Percentiles rank a stretch among this genome's conserved stretches.
phyloP scores from a whole-genome alignment of 2,329 filamentous ascomycete genomes.

The Cordyceps militaris region DNA sequence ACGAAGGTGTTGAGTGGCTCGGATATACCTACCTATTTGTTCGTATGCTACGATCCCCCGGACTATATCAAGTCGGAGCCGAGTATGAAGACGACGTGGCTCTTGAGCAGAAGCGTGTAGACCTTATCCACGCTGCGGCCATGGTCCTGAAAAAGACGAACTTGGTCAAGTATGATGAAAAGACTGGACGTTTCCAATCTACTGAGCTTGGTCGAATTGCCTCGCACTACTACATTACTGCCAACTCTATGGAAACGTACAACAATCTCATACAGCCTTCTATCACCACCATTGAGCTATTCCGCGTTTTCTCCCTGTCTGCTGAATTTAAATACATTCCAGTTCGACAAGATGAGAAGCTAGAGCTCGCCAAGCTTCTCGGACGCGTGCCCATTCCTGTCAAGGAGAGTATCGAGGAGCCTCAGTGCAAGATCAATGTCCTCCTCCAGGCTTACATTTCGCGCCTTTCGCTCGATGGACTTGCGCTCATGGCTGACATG shows the following conservation, averaged over 20 bases:
- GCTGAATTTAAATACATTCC: slow-evolving; percentile 99
- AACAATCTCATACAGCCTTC: slow-evolving; percentile 91
- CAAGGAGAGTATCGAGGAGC: slow-evolving; percentile 95
- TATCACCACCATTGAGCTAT: slow-evolving; percentile 89
- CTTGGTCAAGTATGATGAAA: slow-evolving; percentile 92
- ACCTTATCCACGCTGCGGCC: slow-evolving; percentile 90
- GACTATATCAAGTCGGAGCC: slow-evolving; percentile 88
- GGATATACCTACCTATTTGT: slow-evolving; percentile 98
- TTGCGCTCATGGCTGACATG: slow-evolving; percentile 96
- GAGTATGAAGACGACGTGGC: slow-evolving; percentile 92
- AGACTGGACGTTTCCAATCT: slow-evolving; percentile 76
- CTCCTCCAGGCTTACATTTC: slow-evolving; percentile 95
- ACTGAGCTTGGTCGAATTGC: slow-evolving; percentile 94
- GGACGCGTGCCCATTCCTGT: slow-evolving; percentile 89
- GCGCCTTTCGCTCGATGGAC: slow-evolving; percentile 82
- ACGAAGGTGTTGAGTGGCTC: slow-evolving; percentile 98
- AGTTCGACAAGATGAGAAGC: slow-evolving; percentile 93
- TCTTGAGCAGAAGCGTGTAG: slow-evolving; percentile 94
- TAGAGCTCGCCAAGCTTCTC: slow-evolving; percentile 88
- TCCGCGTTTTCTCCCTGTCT: slow-evolving; percentile 91
- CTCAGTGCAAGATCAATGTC: slow-evolving; percentile 97
- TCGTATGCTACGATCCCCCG: slow-evolving; percentile 92
- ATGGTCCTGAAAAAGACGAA: slow-evolving; percentile 79
- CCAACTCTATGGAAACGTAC: slow-evolving; percentile 95
- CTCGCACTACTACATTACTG: slow-evolving; percentile 97